Percentiles rank a stretch among this genome's conserved stretches.
These are phyloP conservation scores for Striga asiatica DNA, from an alignment of 257 asterid genomes.

Conservation along the genomic window DNA sequence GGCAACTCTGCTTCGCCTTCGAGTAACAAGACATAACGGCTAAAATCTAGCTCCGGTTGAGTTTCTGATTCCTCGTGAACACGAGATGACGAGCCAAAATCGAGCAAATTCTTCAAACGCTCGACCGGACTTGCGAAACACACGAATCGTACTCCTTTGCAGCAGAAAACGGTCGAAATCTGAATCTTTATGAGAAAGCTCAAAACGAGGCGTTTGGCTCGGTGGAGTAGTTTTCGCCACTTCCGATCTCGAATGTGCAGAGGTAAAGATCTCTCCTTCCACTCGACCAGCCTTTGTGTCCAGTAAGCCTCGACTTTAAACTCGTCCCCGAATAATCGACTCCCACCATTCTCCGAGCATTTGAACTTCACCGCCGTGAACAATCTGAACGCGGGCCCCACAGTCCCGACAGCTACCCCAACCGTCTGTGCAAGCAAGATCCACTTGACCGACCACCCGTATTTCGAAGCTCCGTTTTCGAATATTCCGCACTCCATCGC, in stretches of 20 bases:
- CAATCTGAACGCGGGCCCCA: constrained; percentile 14
- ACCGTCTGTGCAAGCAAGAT: constrained; percentile 6
- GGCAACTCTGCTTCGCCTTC: constrained; percentile 24
- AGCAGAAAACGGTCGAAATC: constrained; percentile 16
- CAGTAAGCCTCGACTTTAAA: constrained; percentile 18
- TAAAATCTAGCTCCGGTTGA: constrained; percentile 3
- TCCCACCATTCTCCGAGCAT: background rate
- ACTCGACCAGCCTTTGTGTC: constrained; percentile 30
- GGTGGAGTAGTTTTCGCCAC: constrained; percentile 16
- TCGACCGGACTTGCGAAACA: constrained; percentile 10
- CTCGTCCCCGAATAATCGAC: background rate
- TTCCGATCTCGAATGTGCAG: background rate
- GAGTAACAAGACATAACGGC: constrained; percentile 16
- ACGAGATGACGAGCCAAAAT: background rate
- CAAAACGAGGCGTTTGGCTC: constrained; percentile 20
- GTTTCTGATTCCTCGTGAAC: constrained; percentile 14
- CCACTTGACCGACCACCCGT: constrained; percentile 4
- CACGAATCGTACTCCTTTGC: constrained; percentile 21
- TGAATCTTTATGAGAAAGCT: constrained; percentile 22
- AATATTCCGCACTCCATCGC: too few relatives aligned
- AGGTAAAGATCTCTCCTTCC: constrained; percentile 19
- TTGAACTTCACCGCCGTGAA: background rate
- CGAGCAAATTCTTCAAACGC: background rate
- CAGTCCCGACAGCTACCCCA: constrained; percentile 13
- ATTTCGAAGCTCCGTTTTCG: background rate